phyloP scores from a whole-genome alignment of 2,329 filamentous ascomycete species.

The Scolecobasidium constrictum region DNA sequence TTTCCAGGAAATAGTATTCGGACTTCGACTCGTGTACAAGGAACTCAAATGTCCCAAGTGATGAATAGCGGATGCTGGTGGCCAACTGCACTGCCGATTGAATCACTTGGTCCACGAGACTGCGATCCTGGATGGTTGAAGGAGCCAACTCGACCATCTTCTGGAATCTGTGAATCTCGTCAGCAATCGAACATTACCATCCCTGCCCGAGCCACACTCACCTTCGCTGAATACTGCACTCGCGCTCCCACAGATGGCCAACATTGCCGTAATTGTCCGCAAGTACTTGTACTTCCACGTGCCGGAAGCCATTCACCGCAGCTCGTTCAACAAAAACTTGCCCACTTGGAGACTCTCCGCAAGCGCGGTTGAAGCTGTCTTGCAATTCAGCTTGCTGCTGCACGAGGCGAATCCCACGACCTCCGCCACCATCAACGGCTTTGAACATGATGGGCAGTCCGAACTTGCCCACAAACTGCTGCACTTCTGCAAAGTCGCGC shows the following conservation, averaged over 20 bases:
- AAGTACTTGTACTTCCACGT: slow-evolving; percentile 59
- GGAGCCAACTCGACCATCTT: slow-evolving; percentile 51
- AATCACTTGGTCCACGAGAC: slow-evolving; percentile 53
- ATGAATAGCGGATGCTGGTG: slow-evolving; percentile 46
- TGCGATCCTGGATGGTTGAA: slow-evolving; percentile 47
- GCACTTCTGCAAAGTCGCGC: slow-evolving; percentile 54
- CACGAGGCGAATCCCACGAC: slow-evolving; percentile 62
- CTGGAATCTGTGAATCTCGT: slow-evolving; percentile 46
- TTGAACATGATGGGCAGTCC: slow-evolving; percentile 55
- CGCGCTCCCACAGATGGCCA: slow-evolving; percentile 53
- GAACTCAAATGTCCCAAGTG: slow-evolving; percentile 57
- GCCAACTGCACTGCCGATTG: slow-evolving; percentile 49
- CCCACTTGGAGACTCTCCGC: slow-evolving; percentile 49
- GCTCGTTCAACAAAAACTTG: slow-evolving; percentile 51
- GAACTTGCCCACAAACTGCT: slow-evolving; percentile 62
- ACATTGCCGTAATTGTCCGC: slow-evolving; percentile 55
- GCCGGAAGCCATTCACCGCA: slow-evolving; percentile 51
- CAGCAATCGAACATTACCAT: slow-evolving; percentile 51
- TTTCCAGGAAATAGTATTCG: slow-evolving; percentile 61
- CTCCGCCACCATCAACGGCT: slow-evolving; percentile 53
- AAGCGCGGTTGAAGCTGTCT: slow-evolving; percentile 49
- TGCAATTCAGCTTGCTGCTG: slow-evolving; percentile 46
- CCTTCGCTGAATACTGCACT: slow-evolving; percentile 54
- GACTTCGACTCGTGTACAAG: slow-evolving; percentile 58
- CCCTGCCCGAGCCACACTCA: slow-evolving; percentile 59